Base-by-base conservation (phyloP, 1,139 yeast species). In the Groenewaldozyma auringiensis region DNA sequence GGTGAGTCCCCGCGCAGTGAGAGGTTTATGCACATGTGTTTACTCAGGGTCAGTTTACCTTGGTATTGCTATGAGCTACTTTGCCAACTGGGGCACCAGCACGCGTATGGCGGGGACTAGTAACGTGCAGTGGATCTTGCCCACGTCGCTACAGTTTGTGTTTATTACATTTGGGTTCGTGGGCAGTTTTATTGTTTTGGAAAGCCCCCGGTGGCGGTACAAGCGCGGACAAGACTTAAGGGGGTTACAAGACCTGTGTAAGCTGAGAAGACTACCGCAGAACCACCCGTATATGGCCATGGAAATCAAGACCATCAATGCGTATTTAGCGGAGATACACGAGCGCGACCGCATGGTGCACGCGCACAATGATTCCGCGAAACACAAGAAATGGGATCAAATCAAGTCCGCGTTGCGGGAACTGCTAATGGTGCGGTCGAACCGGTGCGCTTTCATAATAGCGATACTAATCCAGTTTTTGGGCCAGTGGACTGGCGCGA, bases 401-500 rank as follows among this genome's bases (percentile, higher is more conserved):
- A 35, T 35, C 6, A 9, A 14, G 9, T 9, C n/a, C 9, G 22
- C 25, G 14, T 9, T 35, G 14, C 8, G 14, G 25, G 22, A 35
- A 14, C 20, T 35, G 25, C n/a, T 35, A 9, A 9, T 16, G 4
- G 25, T 35, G 8, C 21, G 38, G n/a, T 14, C 22, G 8, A 35
- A 68, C 50, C 64, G 21, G 6, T 14, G 13, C 13, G 38, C 38
- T 70, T 50, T 71, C 74, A 58, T 66, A 77, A 62, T 74, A 37
- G 67, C 76, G 14, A 60, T 71, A 40, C 55, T 66, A 41, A 67
- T 76, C 17, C 79, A 78, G 53, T 50, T 79, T 40, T 66, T 79
- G 46, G 78, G 79, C 41, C 83, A 79, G 63, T 76, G 81, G 76
- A 67, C 78, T 40, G 84, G 84, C 43, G 79, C 82, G 21, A 78